Conservation (phyloP, 352 stramenopile species). For the Phytophthora lateralis region DNA sequence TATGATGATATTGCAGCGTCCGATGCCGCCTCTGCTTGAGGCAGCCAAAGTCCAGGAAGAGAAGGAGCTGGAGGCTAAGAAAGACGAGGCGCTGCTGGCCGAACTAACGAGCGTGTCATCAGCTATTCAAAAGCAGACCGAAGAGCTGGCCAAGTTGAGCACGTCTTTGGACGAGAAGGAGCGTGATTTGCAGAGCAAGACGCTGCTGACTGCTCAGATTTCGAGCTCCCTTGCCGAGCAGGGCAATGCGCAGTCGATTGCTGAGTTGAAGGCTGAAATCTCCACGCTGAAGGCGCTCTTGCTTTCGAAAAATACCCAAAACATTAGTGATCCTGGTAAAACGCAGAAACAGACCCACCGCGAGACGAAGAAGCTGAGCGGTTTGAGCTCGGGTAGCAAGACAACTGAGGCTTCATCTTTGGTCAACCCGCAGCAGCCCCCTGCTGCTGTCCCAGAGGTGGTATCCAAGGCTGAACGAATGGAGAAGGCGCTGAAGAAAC, state of each 20-base stretch:
- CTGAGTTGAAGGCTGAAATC: conserved; percentile 72
- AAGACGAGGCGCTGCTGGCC: conserved; percentile 54
- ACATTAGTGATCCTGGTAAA: not conserved
- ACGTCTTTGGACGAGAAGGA: conserved; percentile 63
- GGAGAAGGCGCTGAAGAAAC: conserved; percentile 49
- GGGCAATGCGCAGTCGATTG: conserved; percentile 59
- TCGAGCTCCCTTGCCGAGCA: conserved; percentile 56
- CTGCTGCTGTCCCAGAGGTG: conserved; percentile 17
- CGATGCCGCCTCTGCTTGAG: conserved; percentile 46
- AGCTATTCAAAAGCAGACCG: conserved; percentile 71
- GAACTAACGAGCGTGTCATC: conserved; percentile 54
- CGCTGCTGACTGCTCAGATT: conserved; percentile 49
- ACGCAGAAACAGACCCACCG: conserved; percentile 5
- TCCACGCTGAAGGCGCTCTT: conserved; percentile 68
- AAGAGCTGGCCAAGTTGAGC: conserved; percentile 61
- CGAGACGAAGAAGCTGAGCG: conserved; percentile 13
- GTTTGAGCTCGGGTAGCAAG: conserved; percentile 8
- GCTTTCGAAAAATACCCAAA: conserved; percentile 37
- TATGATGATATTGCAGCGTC: conserved; percentile 29
- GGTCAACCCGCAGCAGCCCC: conserved; percentile 9
- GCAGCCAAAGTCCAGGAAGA: conserved; percentile 54
- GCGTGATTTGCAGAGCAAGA: conserved; percentile 52
- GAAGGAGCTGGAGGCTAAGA: conserved; percentile 53
- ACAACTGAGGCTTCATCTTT: not conserved
- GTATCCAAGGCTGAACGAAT: conserved; percentile 48